Percentiles rank a stretch among this genome's conserved stretches.
phyloP scores from a whole-genome alignment of 768 basidiomycete species.

The Inosperma sp. region DNA sequence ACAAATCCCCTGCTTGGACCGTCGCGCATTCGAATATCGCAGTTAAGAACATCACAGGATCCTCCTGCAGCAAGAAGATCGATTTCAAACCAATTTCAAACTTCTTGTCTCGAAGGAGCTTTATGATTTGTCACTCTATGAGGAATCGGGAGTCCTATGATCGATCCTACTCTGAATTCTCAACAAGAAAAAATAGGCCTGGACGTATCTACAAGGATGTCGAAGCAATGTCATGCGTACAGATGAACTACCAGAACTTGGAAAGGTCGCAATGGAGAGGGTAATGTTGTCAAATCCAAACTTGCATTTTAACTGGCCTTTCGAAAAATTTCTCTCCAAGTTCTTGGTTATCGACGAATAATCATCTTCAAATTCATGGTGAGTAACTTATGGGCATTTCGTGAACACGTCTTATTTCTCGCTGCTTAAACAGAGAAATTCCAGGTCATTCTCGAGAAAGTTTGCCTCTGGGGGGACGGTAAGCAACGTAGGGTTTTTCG shows the following conservation, averaged over 20 bases:
- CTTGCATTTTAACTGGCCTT: slow-evolving; percentile 31
- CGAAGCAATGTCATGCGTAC: slow-evolving; percentile 35
- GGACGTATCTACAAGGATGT: slow-evolving; percentile 42
- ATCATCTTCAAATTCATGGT: slow-evolving; percentile 46
- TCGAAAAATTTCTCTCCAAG: slow-evolving; percentile 36
- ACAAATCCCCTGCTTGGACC: slow-evolving; percentile 31
- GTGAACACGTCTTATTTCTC: background rate
- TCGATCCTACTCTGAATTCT: background rate
- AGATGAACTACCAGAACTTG: slow-evolving; percentile 35
- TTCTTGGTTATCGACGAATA: slow-evolving; percentile 47
- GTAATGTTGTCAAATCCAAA: slow-evolving; percentile 42
- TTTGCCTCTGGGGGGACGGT: slow-evolving; percentile 53
- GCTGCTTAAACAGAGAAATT: slow-evolving; percentile 31
- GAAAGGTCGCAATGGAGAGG: slow-evolving; percentile 20
- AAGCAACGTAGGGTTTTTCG: slow-evolving; percentile 39
- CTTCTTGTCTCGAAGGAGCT: slow-evolving; percentile 46
- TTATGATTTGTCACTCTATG: too few species aligned
- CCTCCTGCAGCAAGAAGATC: slow-evolving; percentile 30
- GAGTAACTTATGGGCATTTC: background rate
- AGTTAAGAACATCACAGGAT: slow-evolving; percentile 48
- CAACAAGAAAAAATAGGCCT: slow-evolving; percentile 36
- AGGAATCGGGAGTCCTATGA: slow-evolving; percentile 36
- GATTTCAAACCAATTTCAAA: too few species aligned
- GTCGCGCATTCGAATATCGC: slow-evolving; percentile 48
- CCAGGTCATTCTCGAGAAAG: slow-evolving; percentile 32